Conservation (phyloP, 345 rosid species). For the Lagerstroemia speciosa region DNA sequence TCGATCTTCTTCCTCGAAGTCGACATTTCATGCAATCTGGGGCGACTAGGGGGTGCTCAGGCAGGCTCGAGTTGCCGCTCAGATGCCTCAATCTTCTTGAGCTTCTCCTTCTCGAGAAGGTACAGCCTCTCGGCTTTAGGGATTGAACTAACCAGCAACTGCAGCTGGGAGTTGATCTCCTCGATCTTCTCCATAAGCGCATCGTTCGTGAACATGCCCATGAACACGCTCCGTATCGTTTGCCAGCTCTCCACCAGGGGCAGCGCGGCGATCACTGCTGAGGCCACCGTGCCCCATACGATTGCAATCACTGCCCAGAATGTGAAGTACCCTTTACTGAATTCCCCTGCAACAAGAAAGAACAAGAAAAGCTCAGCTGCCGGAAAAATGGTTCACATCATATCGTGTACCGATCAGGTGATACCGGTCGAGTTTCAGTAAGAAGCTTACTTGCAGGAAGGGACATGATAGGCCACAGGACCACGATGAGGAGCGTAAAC, state of each 20-base stretch:
- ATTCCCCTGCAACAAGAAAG: conserved; percentile 33
- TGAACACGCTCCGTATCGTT: conserved; percentile 41
- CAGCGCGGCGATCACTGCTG: conserved; percentile 48
- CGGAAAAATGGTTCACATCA: background rate
- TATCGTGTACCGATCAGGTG: background rate
- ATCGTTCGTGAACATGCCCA: conserved; percentile 81
- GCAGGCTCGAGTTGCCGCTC: background rate
- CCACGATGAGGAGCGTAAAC: conserved; percentile 56
- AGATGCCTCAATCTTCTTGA: conserved; percentile 21
- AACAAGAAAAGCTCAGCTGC: background rate
- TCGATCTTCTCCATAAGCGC: conserved; percentile 50
- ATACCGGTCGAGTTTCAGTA: background rate
- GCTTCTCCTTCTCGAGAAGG: conserved; percentile 49
- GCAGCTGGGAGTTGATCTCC: conserved; percentile 45
- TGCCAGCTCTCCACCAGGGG: conserved; percentile 79
- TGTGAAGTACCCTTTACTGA: conserved; percentile 66
- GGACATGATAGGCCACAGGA: conserved; percentile 71
- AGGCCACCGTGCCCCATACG: conserved; percentile 86
- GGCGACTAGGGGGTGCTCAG: background rate
- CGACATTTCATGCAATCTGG: background rate
- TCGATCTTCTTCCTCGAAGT: no score
- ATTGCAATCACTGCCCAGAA: conserved; percentile 82
- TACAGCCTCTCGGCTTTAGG: conserved; percentile 66
- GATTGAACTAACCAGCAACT: conserved; percentile 37
- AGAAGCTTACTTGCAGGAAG: conserved; percentile 62